A percentile compares a stretch with the other conserved stretches of the same genome.
These are phyloP conservation scores for Paracorniculantispora psalliotae DNA, from an alignment of 2,329 filamentous ascomycete species.

Conservation along the genomic window DNA sequence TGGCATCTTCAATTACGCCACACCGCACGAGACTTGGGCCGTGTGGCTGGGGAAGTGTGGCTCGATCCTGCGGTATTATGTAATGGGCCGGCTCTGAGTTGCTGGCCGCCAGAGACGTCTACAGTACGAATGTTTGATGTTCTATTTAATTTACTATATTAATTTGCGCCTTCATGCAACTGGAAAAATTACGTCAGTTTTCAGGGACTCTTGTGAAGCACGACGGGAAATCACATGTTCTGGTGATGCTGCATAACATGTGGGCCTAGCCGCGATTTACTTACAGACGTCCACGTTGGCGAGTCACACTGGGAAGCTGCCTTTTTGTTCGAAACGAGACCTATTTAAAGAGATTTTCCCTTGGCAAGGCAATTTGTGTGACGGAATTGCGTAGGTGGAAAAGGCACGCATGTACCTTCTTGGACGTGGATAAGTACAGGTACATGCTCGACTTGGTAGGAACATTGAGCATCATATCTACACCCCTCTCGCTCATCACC, in stretches of 20 bases:
- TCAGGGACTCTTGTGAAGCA: not conserved
- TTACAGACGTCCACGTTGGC: not conserved
- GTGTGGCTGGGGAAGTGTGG: not conserved
- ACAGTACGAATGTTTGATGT: not conserved
- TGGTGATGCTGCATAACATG: not conserved
- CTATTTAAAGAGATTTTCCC: not conserved
- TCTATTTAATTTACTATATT: not conserved
- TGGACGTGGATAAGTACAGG: not conserved
- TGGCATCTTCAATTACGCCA: constrained; percentile 12
- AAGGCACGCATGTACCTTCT: not conserved
- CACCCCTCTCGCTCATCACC: not conserved
- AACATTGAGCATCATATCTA: not conserved
- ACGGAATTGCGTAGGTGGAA: no score
- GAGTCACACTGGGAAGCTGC: not conserved
- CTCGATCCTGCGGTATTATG: not conserved
- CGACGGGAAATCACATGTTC: constrained; percentile 5
- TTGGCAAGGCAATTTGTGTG: not conserved
- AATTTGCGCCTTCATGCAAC: not conserved
- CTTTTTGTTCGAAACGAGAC: not conserved
- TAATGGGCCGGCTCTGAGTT: not conserved
- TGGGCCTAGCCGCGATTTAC: constrained; percentile 5
- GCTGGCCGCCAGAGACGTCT: not conserved
- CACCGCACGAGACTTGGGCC: constrained; percentile 7
- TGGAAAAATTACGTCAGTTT: not conserved
- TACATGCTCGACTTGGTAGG: not conserved